Evolutionary conservation across 805 yeast genomes (phyloP), one percentile per base, ranked within the genome.

Genomic region (Ogataea sp.): DNA sequence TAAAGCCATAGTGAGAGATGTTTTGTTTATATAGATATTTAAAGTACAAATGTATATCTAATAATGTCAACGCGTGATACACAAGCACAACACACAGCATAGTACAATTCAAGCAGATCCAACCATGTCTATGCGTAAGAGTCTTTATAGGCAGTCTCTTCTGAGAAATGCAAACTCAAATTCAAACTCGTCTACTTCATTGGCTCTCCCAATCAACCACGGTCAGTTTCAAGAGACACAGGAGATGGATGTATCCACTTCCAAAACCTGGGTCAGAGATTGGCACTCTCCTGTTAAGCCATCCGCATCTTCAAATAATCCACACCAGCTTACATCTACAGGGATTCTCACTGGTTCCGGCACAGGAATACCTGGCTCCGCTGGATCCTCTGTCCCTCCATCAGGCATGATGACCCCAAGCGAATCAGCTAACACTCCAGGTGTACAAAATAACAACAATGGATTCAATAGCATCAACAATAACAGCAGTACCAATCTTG

Each of bases 81-180:
- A n/a, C n/a, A n/a, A n/a, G n/a, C n/a, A n/a, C n/a, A n/a, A n/a
- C n/a, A n/a, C n/a, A n/a, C n/a, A n/a, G n/a, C n/a, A n/a, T n/a
- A n/a, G n/a, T n/a, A n/a, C n/a, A n/a, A n/a, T n/a, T n/a, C n/a
- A n/a, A n/a, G n/a, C n/a, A n/a, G n/a, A n/a, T n/a, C n/a, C n/a
- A n/a, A 62, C 4, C 17, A 60, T 61, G 65, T 56, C 64, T 0
- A 46, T 56, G 16, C 52, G 62, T 42, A 56, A 55, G 34, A 56
- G 58, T n/a, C 50, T 63, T 10, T 62, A 63, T 41, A 59, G 57
- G 32, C 65, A 61, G 34, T 51, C 57, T 17, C 43, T 57, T 20
- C 43, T 51, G 15, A 47, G 58, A 35, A 54, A 49, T 32, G 54
- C 56, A 3, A 51, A 45, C 33, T 47, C 56, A 1, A 45, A 50